Conservation (phyloP, 257 asterid species). For the Solanum paucissectum region DNA sequence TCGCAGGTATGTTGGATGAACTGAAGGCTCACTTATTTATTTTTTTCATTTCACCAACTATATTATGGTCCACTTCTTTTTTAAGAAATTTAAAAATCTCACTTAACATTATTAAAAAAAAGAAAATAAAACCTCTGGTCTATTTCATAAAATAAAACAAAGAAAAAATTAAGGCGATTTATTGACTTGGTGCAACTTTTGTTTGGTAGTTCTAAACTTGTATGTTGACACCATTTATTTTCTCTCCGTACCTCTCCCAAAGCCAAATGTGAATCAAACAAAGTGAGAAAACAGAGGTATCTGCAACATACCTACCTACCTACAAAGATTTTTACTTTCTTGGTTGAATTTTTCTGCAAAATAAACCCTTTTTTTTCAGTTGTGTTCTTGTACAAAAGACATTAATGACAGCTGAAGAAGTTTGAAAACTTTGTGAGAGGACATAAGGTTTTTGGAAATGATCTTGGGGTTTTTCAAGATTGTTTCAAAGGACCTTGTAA, state of each 20-base stretch:
- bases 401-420: background rate
- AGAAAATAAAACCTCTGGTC: background rate
- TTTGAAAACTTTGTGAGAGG: background rate
- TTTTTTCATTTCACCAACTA: background rate
- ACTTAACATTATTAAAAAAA: background rate
- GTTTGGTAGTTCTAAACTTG: background rate
- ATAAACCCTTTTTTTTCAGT: background rate
- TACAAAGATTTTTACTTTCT: background rate
- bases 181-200: background rate
- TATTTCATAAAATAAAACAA: background rate
- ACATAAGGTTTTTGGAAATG: background rate
- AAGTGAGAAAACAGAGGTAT: background rate
- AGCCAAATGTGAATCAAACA: conserved; percentile 6
- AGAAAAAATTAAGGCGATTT: background rate
- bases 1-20: background rate
- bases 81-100: background rate
- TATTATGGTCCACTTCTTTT: background rate
- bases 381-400: background rate
- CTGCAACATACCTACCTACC: background rate
- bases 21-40: background rate
- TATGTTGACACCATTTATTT: background rate
- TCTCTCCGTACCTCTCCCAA: background rate
- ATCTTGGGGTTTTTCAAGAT: conserved; percentile 9
- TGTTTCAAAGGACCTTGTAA: background rate
- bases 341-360: background rate